These are phyloP conservation scores for Epichloe coenophiala DNA, from an alignment of 2,329 filamentous ascomycete species.

Conservation along the genomic window DNA sequence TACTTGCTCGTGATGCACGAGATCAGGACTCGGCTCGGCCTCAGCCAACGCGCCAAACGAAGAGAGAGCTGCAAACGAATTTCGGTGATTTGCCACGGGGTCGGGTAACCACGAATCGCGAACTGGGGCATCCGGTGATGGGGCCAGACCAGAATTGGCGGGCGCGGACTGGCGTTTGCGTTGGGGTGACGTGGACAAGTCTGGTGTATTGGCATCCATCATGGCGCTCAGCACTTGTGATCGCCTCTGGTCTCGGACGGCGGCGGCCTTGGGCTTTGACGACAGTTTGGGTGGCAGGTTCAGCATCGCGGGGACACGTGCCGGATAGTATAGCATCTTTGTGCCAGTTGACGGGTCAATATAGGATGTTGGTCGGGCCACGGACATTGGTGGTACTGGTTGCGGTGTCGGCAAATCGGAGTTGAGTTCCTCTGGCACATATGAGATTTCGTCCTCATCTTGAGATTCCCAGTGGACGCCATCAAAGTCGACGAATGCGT, in stretches of 20 bases:
- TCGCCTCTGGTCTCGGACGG: slow-evolving; percentile 51
- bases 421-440: slow-evolving; percentile 11
- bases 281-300: slow-evolving; percentile 84
- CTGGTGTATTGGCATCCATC: slow-evolving; percentile 14
- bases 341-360: slow-evolving; percentile 53
- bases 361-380: slow-evolving; percentile 41
- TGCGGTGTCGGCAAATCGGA: slow-evolving; percentile 13
- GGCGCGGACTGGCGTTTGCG: slow-evolving; percentile 12
- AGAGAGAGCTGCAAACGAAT: slow-evolving; percentile 21
- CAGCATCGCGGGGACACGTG: slow-evolving; percentile 83
- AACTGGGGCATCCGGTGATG: slow-evolving; percentile 9
- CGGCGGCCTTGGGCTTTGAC: slow-evolving; percentile 46
- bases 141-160: slow-evolving; percentile 7
- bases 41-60: slow-evolving; percentile 11
- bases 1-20: slow-evolving; percentile 1
- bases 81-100: slow-evolving; percentile 25
- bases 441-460: slow-evolving; percentile 15
- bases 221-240: slow-evolving; percentile 60
- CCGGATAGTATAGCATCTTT: slow-evolving; percentile 88
- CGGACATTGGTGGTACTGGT: slow-evolving; percentile 7
- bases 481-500: slow-evolving; percentile 69
- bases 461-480: slow-evolving; percentile 60
- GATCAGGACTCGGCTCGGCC: slow-evolving; percentile 8
- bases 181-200: slow-evolving; percentile 1
- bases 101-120: slow-evolving; percentile 32